Evolutionary conservation across 805 yeast genomes (phyloP).

Genomic region (Candida suzukii): DNA sequence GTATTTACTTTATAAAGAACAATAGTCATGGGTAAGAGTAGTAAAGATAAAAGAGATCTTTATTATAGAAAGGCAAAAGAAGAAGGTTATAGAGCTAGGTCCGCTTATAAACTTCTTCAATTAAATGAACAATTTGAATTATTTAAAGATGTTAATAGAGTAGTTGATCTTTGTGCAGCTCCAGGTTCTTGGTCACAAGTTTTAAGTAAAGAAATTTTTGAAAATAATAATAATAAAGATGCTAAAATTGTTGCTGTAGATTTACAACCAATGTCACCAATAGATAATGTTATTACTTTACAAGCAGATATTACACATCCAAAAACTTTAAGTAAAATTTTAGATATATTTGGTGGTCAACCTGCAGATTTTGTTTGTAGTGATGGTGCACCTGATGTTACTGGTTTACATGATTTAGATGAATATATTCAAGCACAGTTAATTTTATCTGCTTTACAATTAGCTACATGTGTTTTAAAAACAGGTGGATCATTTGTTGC

Average conservation of each 20-base stretch:
- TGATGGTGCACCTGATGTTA: conserved; percentile 99
- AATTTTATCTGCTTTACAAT: conserved; percentile 82
- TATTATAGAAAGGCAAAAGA: conserved; percentile 94
- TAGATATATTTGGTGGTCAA: conserved; percentile 81
- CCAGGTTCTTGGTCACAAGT: conserved; percentile 99
- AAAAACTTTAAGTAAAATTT: conserved; percentile 66
- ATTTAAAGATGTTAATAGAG: conserved; percentile 66
- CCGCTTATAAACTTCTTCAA: conserved; percentile 91
- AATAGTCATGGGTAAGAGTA: conserved; percentile 75
- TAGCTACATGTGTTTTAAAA: conserved; percentile 82
- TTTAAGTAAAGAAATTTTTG: conserved; percentile 59
- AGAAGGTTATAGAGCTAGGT: conserved; percentile 96
- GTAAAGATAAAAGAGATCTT: conserved; percentile 90
- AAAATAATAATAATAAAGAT: conserved; percentile 23
- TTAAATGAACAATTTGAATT: conserved; percentile 85
- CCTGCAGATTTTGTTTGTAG: conserved; percentile 94
- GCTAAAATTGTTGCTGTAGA: conserved; percentile 87
- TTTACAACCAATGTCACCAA: conserved; percentile 95
- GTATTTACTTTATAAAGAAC: not conserved
- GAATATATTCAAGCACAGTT: conserved; percentile 96
- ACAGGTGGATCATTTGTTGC: conserved; percentile 95
- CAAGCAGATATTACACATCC: conserved; percentile 99
- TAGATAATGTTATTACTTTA: conserved; percentile 79
- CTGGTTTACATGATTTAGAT: conserved; percentile 93
- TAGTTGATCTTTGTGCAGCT: conserved; percentile 97